phyloP scores from a whole-genome alignment of 2,329 filamentous ascomycete species.

The Pseudogymnoascus sp. region DNA sequence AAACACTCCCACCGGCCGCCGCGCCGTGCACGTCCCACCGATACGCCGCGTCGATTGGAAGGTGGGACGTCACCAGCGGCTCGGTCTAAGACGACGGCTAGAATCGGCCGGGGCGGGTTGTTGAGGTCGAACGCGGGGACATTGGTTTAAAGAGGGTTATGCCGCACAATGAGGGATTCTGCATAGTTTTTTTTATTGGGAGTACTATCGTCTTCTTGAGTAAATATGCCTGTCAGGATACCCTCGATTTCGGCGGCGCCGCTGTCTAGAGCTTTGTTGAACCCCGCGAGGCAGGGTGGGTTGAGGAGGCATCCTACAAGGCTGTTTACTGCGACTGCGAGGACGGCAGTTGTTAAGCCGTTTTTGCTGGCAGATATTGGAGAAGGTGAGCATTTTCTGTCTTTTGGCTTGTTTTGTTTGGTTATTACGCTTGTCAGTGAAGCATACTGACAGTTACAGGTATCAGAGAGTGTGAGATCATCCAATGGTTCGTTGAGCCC shows the following conservation, averaged over 20 bases:
- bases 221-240: constrained; percentile 1
- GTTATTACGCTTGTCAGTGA: constrained; percentile 8
- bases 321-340: constrained; percentile 22
- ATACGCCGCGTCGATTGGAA: background rate
- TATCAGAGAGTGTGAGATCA: constrained; percentile 96
- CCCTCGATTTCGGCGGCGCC: background rate
- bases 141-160: background rate
- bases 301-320: constrained; percentile 13
- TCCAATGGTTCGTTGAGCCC: constrained; percentile 98
- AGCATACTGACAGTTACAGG: constrained; percentile 41
- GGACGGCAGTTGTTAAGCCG: constrained; percentile 54
- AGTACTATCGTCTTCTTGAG: background rate
- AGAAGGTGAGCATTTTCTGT: constrained; percentile 48
- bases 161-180: background rate
- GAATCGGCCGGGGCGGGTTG: background rate
- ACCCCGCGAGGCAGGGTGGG: background rate
- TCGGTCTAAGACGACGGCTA: constrained; percentile 1
- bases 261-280: background rate
- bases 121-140: background rate
- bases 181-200: background rate
- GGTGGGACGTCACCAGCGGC: background rate
- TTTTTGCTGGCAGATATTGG: constrained; percentile 80
- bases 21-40: background rate
- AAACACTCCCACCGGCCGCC: background rate
- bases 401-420: constrained; percentile 1